Conservation (phyloP, 768 basidiomycete species). For the Xerocomellus amylosporus region DNA sequence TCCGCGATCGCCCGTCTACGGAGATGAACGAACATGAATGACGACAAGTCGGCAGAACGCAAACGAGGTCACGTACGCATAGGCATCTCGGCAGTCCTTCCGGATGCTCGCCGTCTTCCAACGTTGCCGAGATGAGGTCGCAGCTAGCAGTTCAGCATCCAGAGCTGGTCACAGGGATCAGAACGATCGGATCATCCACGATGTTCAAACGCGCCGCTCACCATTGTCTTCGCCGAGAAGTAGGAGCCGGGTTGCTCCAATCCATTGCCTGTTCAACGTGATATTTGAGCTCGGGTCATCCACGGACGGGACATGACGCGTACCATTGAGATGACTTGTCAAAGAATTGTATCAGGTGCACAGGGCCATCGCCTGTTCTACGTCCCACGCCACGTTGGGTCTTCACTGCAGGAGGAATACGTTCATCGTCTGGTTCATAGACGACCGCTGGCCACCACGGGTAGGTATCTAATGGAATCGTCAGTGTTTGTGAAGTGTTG, state of each 20-base stretch:
- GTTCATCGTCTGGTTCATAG: slow-evolving; percentile 55
- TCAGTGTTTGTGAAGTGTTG: neutral
- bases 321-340: slow-evolving; percentile 68
- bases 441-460: slow-evolving; percentile 91
- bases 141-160: slow-evolving; percentile 60
- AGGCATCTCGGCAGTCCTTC: slow-evolving; percentile 60
- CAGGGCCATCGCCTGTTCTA: slow-evolving; percentile 38
- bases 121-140: slow-evolving; percentile 49
- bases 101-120: slow-evolving; percentile 56
- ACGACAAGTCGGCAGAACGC: neutral
- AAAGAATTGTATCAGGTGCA: slow-evolving; percentile 77
- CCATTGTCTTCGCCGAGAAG: slow-evolving; percentile 68
- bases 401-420: slow-evolving; percentile 46
- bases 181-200: neutral
- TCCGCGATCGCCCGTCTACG: slow-evolving; percentile 44
- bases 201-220: slow-evolving; percentile 34
- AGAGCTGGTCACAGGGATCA: slow-evolving; percentile 42
- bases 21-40: neutral
- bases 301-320: slow-evolving; percentile 10
- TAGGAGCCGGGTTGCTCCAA: slow-evolving; percentile 53
- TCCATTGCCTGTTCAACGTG: slow-evolving; percentile 53
- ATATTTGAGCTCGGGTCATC: neutral
- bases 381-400: slow-evolving; percentile 30
- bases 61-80: slow-evolving; percentile 43
- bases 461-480: slow-evolving; percentile 52